Conservation (phyloP, 2,329 filamentous ascomycete genomes). For the Alternaria panax region DNA sequence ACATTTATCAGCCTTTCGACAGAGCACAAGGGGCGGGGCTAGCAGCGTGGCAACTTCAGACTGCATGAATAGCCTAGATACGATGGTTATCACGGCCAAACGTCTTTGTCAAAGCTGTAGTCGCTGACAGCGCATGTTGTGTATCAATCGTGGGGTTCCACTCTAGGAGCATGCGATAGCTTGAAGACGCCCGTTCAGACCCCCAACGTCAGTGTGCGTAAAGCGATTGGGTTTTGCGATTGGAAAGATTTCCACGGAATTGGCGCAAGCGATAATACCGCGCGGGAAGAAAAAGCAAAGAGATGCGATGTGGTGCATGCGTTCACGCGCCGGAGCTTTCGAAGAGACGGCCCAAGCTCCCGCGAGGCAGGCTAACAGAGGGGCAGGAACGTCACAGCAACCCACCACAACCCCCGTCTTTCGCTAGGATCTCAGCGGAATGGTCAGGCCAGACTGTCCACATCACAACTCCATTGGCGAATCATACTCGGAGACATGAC, state of each 20-base stretch:
- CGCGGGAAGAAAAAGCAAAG: not conserved
- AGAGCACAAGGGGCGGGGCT: constrained; percentile 4
- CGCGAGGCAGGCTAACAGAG: constrained; percentile 12
- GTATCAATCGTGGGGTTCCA: constrained; percentile 11
- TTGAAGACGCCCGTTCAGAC: not conserved
- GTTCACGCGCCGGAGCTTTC: constrained; percentile 5
- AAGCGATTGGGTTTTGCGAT: not conserved
- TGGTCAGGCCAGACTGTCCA: constrained; percentile 31
- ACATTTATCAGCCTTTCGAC: not conserved
- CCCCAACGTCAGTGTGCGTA: not conserved
- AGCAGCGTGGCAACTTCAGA: not conserved
- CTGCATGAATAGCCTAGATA: not conserved
- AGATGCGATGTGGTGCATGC: not conserved
- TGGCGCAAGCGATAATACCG: not conserved
- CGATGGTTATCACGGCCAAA: not conserved
- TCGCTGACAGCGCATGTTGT: constrained; percentile 39
- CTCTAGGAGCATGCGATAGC: not conserved
- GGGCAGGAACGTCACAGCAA: constrained; percentile 21
- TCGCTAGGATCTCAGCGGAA: constrained; percentile 27
- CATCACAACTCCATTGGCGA: constrained; percentile 28
- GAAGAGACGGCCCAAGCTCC: constrained; percentile 23
- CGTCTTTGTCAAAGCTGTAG: constrained; percentile 34
- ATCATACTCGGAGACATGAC: constrained; percentile 28
- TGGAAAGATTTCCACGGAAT: not conserved
- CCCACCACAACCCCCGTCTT: constrained; percentile 29